Percentiles rank a stretch among this genome's conserved stretches.
These are phyloP conservation scores for Cryptococcus sp. DNA, from an alignment of 1,284 basidiomycete species.

Conservation along the genomic window DNA sequence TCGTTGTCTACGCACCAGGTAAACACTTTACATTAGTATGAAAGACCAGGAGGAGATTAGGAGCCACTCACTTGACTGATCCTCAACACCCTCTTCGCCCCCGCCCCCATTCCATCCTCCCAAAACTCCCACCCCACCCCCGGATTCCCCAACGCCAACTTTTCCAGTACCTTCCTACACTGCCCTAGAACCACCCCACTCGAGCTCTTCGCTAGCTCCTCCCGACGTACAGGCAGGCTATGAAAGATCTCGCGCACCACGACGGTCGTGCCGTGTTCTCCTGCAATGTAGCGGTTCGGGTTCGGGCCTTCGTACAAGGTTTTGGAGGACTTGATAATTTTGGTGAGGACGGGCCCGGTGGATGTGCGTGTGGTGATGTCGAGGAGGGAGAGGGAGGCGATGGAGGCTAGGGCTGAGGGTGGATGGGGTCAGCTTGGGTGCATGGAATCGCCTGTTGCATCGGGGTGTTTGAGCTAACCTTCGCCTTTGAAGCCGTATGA, in stretches of 20 bases:
- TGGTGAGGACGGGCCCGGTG: constrained; percentile 60
- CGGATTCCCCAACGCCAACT: constrained; percentile 67
- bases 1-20: too few species aligned
- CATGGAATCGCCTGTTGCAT: neutral
- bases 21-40: too few species aligned
- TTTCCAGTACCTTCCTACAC: constrained; percentile 67
- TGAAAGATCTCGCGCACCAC: constrained; percentile 80
- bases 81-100: constrained; percentile 24
- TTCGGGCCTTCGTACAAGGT: constrained; percentile 63
- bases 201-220: constrained; percentile 42
- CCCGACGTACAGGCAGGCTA: constrained; percentile 53
- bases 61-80: constrained; percentile 54
- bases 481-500: constrained; percentile 87
- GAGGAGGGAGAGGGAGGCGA: constrained; percentile 62
- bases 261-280: constrained; percentile 66
- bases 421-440: neutral
- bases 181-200: constrained; percentile 58
- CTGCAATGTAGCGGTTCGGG: constrained; percentile 64
- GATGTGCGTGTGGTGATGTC: constrained; percentile 65
- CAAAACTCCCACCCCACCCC: constrained; percentile 66
- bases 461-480: constrained; percentile 57
- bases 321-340: constrained; percentile 60
- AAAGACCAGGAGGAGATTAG: too few species aligned
- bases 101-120: constrained; percentile 46
- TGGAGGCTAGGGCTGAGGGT: constrained; percentile 69